Conservation (phyloP, 768 basidiomycete species). For the Agaricus bisporus region DNA sequence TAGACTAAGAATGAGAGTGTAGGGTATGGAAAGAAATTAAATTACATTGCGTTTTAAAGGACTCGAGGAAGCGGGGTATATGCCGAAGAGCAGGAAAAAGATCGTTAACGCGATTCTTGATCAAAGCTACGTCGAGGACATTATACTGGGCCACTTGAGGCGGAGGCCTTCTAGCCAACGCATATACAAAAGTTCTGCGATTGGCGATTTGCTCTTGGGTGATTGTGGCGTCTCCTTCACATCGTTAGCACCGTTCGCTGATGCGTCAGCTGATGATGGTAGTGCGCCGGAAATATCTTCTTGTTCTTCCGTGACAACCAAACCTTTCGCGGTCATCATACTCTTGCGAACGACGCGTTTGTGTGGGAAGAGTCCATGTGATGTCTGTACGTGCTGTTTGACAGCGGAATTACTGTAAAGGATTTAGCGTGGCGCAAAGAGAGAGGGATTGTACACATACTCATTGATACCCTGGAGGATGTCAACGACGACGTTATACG, state of each 20-base stretch:
- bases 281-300: slow-evolving; percentile 59
- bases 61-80: neutral
- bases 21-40: neutral
- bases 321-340: slow-evolving; percentile 79
- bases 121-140: slow-evolving; percentile 22
- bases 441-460: slow-evolving; percentile 39
- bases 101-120: neutral
- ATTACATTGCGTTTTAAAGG: neutral
- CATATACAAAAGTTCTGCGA: slow-evolving; percentile 94
- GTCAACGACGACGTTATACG: slow-evolving; percentile 85
- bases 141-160: slow-evolving; percentile 82
- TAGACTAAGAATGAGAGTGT: too few relatives aligned
- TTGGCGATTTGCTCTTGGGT: slow-evolving; percentile 70
- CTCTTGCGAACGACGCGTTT: slow-evolving; percentile 72
- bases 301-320: slow-evolving; percentile 77
- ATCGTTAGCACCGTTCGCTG: slow-evolving; percentile 18
- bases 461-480: slow-evolving; percentile 88
- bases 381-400: slow-evolving; percentile 75
- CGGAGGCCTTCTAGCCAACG: slow-evolving; percentile 92
- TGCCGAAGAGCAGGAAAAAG: neutral
- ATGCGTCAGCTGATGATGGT: slow-evolving; percentile 24
- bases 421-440: slow-evolving; percentile 4
- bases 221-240: slow-evolving; percentile 35
- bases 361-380: slow-evolving; percentile 77
- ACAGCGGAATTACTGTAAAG: slow-evolving; percentile 63